A percentile compares a stretch with the other conserved stretches of the same genome.
These are phyloP conservation scores for Sophora flavescens DNA, from an alignment of 306 rosid species.

Conservation along the genomic window DNA sequence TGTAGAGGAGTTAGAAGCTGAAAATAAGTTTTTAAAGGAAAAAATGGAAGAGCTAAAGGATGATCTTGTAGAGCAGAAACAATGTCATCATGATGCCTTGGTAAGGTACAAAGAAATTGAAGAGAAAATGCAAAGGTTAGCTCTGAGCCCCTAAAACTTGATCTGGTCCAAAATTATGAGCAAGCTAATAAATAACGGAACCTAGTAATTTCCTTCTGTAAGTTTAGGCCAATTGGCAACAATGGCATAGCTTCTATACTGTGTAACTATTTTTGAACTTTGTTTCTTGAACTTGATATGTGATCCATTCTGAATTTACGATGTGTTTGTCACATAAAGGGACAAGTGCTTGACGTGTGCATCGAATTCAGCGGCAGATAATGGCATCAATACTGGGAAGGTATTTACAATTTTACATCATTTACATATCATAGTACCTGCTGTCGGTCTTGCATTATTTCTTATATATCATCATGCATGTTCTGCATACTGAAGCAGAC, in stretches of 20 bases:
- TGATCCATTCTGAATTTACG: constrained; percentile 45
- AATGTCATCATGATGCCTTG: constrained; percentile 66
- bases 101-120: constrained; percentile 70
- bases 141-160: constrained; percentile 7
- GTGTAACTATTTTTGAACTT: constrained; percentile 17
- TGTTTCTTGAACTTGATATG: constrained; percentile 34
- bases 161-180: constrained; percentile 10
- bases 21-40: constrained; percentile 61
- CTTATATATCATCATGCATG: constrained; percentile 3
- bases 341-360: constrained; percentile 43
- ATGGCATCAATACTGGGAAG: constrained; percentile 43
- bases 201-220: neutral
- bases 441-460: neutral
- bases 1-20: constrained; percentile 72
- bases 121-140: constrained; percentile 77
- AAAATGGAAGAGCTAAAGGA: constrained; percentile 67
- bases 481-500: neutral
- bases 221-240: constrained; percentile 25
- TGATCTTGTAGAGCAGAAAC: constrained; percentile 72
- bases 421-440: neutral
- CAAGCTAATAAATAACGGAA: constrained; percentile 2
- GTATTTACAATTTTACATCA: constrained; percentile 32
- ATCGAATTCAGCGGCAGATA: constrained; percentile 39
- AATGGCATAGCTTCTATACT: constrained; percentile 1
- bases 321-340: constrained; percentile 45